Conservation (phyloP, 441 rosid genomes). For the Adansonia grandidieri region DNA sequence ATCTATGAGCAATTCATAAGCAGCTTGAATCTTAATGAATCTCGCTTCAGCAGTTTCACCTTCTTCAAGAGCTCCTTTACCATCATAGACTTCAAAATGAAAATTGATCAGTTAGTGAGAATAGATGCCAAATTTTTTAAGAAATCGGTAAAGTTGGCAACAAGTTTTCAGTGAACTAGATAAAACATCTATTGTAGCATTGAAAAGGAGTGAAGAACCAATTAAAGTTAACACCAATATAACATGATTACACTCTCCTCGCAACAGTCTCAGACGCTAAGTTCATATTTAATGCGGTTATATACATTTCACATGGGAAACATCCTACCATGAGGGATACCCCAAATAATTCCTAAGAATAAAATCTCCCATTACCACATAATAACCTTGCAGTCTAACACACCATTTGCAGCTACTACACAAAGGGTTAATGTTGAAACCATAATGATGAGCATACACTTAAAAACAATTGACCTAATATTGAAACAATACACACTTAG, state of each 20-base stretch:
- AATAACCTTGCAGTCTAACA: neutral
- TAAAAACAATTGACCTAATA: neutral
- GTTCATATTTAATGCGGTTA: neutral
- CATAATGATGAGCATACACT: neutral
- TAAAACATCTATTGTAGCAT: conserved; percentile 1
- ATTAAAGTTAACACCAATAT: neutral
- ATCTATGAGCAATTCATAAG: conserved; percentile 91
- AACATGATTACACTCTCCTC: conserved; percentile 10
- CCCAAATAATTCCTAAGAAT: neutral
- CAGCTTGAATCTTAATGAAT: conserved; percentile 98
- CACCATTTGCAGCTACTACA: neutral
- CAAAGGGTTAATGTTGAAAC: neutral
- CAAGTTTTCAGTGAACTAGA: neutral
- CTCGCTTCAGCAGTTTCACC: conserved; percentile 96
- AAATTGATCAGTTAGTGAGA: conserved; percentile 32
- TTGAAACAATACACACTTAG: neutral
- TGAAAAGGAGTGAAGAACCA: neutral
- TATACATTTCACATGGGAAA: neutral
- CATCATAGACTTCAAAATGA: conserved; percentile 74
- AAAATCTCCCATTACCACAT: neutral
- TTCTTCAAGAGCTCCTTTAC: conserved; percentile 88
- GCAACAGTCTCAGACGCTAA: neutral
- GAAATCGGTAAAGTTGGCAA: neutral
- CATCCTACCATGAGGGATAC: neutral
- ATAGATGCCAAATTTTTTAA: neutral